Conservation (phyloP, 2,329 filamentous ascomycete species). For the Xylaria sp. region DNA sequence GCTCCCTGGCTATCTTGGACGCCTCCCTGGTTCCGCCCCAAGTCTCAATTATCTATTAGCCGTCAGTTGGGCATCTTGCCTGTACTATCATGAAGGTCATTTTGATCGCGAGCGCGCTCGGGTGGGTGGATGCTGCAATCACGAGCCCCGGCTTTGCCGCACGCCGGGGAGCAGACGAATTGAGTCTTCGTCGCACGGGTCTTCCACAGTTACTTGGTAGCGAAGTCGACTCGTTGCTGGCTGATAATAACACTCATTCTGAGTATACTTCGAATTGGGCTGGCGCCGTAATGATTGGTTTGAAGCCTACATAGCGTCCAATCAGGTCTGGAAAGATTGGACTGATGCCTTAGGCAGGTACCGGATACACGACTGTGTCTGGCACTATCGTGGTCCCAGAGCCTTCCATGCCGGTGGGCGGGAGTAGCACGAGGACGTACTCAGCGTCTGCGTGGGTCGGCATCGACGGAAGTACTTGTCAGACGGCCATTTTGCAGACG, state of each 20-base stretch:
- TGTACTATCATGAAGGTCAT: conserved; percentile 60
- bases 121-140: conserved; percentile 54
- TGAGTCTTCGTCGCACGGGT: conserved; percentile 40
- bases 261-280: conserved; percentile 68
- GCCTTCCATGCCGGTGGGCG: conserved; percentile 45
- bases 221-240: conserved; percentile 41
- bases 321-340: not conserved
- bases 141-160: conserved; percentile 56
- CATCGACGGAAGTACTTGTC: conserved; percentile 68
- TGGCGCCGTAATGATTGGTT: conserved; percentile 63
- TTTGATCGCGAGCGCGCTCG: conserved; percentile 48
- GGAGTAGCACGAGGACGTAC: conserved; percentile 40
- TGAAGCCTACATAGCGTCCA: not conserved
- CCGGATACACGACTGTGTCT: conserved; percentile 61
- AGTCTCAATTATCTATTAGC: not conserved
- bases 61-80: not conserved
- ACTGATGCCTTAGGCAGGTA: conserved; percentile 38
- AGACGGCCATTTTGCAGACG: conserved; percentile 64
- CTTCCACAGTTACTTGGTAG: conserved; percentile 48
- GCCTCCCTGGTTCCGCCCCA: too few species aligned
- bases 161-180: conserved; percentile 48
- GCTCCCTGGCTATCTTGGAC: not conserved
- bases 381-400: conserved; percentile 65
- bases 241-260: conserved; percentile 53
- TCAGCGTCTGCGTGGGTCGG: conserved; percentile 60